Evolutionary conservation across 2,329 filamentous ascomycete genomes (phyloP), one percentile per base, ranked within the genome.

Genomic region (Cryphonectria carpinicola): DNA sequence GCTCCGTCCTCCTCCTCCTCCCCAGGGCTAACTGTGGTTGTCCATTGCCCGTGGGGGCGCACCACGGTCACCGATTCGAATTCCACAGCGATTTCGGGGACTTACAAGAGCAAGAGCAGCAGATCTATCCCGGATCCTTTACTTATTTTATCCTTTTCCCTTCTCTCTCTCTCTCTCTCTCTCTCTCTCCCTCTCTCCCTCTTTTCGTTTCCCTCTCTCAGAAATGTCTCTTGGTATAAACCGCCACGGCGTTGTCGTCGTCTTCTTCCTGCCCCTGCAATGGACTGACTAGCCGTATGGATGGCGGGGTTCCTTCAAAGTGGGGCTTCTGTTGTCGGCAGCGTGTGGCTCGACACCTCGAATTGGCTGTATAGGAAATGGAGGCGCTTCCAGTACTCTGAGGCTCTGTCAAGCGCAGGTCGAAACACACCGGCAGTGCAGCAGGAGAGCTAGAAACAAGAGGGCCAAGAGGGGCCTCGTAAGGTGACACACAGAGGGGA

Each of bases 241-340:
- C 37, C 35, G 28, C 67, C 54, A 54, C 54, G 25, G 49, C 43
- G 37, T 43, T 37, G 41, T 49, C 46, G 54, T 43, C 37, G 63
- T 46, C 68, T 54, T 54, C 35, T 35, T 35, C 52, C 3, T 39
- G 54, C 37, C 46, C 64, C 68, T 60, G 46, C 11, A 41, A 28
- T 66, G 62, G 19, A 35, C 28, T 46, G 63, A 65, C 25, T 32
- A 49, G 43, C 41, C 28, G 14, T 32, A 19, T 22, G 43, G 28
- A 35, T 22, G 43, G 43, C 43, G 41, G 43, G 61, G 41, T 62
- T n/a, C 35, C 32, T 41, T 61, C 37, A 64, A 68, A 65, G 68
- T 72, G 71, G 71, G 66, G 65, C 46, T 43, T n/a, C 3, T 54
- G 2, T 41, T 65, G 49, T 65, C 60, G 70, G 52, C 65, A 52